These are phyloP conservation scores for Daedalea quercina DNA, from an alignment of 768 basidiomycete species.

Conservation along the genomic window DNA sequence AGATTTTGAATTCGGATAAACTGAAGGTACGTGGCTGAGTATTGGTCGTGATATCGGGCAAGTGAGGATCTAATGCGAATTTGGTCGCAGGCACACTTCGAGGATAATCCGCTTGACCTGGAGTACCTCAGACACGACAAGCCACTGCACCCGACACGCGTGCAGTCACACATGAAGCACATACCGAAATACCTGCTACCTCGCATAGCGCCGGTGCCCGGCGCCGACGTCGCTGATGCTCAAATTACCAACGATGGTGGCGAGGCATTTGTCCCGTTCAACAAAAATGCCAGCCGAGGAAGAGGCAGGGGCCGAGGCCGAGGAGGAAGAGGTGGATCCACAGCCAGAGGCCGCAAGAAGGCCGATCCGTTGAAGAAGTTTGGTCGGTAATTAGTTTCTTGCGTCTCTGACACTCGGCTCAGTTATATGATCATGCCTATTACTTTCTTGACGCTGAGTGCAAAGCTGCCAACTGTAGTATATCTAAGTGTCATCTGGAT, in stretches of 20 bases:
- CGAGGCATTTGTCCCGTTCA: conserved; percentile 69
- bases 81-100: conserved; percentile 87
- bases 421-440: no score
- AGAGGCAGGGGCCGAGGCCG: conserved; percentile 46
- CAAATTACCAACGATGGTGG: conserved; percentile 25
- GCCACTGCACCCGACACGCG: conserved; percentile 81
- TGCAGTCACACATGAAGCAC: conserved; percentile 94
- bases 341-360: conserved; percentile 57
- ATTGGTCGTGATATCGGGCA: background rate
- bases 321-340: conserved; percentile 30
- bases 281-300: conserved; percentile 45
- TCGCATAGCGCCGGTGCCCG: conserved; percentile 57
- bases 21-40: conserved; percentile 63
- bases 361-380: conserved; percentile 82
- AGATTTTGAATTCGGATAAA: conserved; percentile 93
- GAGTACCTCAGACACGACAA: conserved; percentile 93
- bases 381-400: no score
- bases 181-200: conserved; percentile 91
- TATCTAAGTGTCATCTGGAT: no score
- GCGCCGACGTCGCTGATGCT: conserved; percentile 25
- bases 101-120: conserved; percentile 91
- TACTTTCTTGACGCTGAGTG: no score
- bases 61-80: background rate
- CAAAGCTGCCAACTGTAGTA: no score
- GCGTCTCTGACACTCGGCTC: no score